A percentile compares a stretch with the other conserved stretches of the same genome.
phyloP scores from a whole-genome alignment of 164 flowering plant species.

The Magnolia sinica region DNA sequence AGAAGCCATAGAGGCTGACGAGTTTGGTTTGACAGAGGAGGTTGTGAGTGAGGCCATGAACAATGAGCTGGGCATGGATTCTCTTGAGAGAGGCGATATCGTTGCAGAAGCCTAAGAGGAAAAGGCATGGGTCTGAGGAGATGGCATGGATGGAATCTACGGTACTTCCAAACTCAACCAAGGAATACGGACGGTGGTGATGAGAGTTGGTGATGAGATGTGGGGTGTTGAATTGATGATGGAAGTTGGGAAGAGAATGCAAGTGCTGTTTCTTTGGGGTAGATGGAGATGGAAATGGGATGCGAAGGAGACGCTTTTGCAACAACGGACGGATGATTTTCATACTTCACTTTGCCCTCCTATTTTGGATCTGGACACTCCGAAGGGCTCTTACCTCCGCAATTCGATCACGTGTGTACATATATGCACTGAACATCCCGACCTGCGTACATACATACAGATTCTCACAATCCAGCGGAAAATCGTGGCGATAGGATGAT shows the following conservation, averaged over 20 bases:
- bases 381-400: too few species aligned
- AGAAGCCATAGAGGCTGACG: slow-evolving; percentile 50
- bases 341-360: neutral
- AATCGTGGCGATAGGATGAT: too few species aligned
- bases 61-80: slow-evolving; percentile 42
- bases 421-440: too few species aligned
- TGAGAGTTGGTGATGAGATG: neutral
- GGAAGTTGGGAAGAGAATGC: neutral
- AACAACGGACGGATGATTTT: neutral
- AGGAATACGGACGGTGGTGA: neutral
- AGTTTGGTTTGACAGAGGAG: slow-evolving; percentile 46
- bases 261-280: neutral
- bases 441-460: too few species aligned
- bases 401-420: too few species aligned
- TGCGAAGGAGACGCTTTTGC: neutral
- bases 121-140: slow-evolving; percentile 20
- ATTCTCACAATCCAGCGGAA: too few species aligned
- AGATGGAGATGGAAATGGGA: neutral
- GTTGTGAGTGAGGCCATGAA: slow-evolving; percentile 39
- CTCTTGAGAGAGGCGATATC: slow-evolving; percentile 34
- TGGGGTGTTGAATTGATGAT: neutral
- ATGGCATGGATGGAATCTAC: slow-evolving; percentile 1
- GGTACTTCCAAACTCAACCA: neutral
- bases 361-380: too few species aligned
- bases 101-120: slow-evolving; percentile 40